phyloP scores from a whole-genome alignment of 495 filamentous ascomycete genomes.

The Parathielavia hyrcaniae region DNA sequence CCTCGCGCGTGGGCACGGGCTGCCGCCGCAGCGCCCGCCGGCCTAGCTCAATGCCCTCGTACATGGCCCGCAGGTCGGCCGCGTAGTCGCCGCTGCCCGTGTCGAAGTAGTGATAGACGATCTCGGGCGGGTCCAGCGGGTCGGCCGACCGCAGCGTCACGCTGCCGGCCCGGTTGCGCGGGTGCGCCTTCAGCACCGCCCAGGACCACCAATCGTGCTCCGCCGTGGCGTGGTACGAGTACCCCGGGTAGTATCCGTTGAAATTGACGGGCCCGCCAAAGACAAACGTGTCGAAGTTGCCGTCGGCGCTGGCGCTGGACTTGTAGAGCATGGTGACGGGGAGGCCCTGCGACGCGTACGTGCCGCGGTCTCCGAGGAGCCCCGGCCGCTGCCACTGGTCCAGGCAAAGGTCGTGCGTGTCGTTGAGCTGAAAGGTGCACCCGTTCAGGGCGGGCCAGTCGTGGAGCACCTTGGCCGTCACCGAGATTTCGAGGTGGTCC shows the following conservation, averaged over 20 bases:
- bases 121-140: constrained; percentile 49
- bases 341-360: constrained; percentile 47
- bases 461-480: constrained; percentile 41
- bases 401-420: constrained; percentile 45
- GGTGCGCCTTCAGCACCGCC: constrained; percentile 48
- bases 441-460: constrained; percentile 40
- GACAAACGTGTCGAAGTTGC: constrained; percentile 46
- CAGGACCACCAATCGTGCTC: constrained; percentile 42
- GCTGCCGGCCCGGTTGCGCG: constrained; percentile 46
- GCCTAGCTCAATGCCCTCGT: constrained; percentile 43
- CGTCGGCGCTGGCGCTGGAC: constrained; percentile 34
- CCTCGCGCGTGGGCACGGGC: constrained; percentile 39
- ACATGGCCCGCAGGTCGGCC: constrained; percentile 44
- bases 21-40: constrained; percentile 37
- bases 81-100: constrained; percentile 18
- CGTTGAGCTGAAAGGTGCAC: constrained; percentile 44
- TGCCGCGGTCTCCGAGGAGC: constrained; percentile 39
- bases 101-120: constrained; percentile 54
- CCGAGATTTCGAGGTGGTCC: constrained; percentile 54
- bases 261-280: constrained; percentile 51
- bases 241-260: constrained; percentile 48
- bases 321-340: constrained; percentile 44
- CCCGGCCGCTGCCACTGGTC: constrained; percentile 38
- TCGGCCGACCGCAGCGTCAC: constrained; percentile 47
- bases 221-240: constrained; percentile 25